Percentiles rank a stretch among this genome's conserved stretches.
Conservation (phyloP, 345 rosid species). For the Sisymbrium altissimum region DNA sequence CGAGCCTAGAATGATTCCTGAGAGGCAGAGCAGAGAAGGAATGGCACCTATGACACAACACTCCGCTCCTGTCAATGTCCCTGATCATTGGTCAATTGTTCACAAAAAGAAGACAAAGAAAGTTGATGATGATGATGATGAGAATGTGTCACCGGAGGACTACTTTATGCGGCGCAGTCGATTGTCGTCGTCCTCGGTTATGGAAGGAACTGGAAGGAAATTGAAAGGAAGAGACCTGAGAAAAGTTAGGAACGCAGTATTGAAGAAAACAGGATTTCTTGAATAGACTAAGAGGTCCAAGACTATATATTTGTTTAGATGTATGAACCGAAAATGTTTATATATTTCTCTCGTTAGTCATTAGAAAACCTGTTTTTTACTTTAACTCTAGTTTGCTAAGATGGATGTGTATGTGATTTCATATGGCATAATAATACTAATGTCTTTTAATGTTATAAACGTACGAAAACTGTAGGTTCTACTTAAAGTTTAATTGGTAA, state of each 20-base stretch:
- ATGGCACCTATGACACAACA: slow-evolving; percentile 30
- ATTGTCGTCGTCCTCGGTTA: slow-evolving; percentile 64
- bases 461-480: neutral
- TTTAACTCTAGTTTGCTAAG: neutral
- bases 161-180: slow-evolving; percentile 55
- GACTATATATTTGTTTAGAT: neutral
- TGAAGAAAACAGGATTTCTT: slow-evolving; percentile 82
- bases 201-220: slow-evolving; percentile 83
- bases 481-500: neutral
- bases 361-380: neutral
- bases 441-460: neutral
- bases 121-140: slow-evolving; percentile 26
- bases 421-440: neutral
- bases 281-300: slow-evolving; percentile 43
- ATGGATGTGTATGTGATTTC: neutral
- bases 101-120: slow-evolving; percentile 35
- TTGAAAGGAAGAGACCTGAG: slow-evolving; percentile 84
- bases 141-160: slow-evolving; percentile 71
- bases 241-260: slow-evolving; percentile 68
- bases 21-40: slow-evolving; percentile 33
- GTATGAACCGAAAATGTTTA: neutral
- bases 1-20: slow-evolving; percentile 57
- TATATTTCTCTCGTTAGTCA: neutral
- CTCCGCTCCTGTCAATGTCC: slow-evolving; percentile 71
- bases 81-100: slow-evolving; percentile 60